phyloP scores from a whole-genome alignment of 257 asterid genomes.

The Salvia splendens region DNA sequence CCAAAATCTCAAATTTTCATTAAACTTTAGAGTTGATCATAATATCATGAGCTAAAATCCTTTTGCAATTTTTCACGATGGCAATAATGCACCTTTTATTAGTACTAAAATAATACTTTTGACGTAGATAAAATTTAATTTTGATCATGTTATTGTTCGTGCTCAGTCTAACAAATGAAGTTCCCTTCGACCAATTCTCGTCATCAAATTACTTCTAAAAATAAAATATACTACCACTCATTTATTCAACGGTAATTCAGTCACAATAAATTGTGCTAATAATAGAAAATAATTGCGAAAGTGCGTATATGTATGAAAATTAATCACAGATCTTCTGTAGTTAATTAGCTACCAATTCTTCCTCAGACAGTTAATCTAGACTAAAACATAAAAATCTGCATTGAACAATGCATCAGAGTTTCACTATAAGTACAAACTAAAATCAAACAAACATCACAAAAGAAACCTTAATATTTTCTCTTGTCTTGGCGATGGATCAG shows the following conservation, averaged over 20 bases:
- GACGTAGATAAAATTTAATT: no score
- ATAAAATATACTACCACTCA: not conserved
- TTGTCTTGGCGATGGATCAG: conserved; percentile 34
- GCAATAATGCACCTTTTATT: no score
- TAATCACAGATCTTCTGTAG: not conserved
- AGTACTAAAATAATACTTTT: not conserved
- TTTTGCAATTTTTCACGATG: no score
- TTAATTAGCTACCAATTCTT: not conserved
- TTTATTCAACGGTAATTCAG: not conserved
- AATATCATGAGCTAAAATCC: no score
- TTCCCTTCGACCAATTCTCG: not conserved
- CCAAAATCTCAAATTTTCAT: no score
- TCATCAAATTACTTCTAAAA: not conserved
- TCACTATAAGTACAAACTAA: conserved; percentile 8
- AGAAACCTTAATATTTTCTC: not conserved
- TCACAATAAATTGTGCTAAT: not conserved
- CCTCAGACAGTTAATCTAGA: not conserved
- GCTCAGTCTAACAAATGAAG: not conserved
- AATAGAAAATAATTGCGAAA: not conserved
- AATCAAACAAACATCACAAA: not conserved
- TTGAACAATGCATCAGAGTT: not conserved
- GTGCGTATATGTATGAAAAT: not conserved
- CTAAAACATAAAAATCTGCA: not conserved
- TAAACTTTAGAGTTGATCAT: no score
- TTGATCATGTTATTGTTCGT: not conserved